phyloP scores from a whole-genome alignment of 1,139 yeast species.

The Wickerhamomyces sp. region DNA sequence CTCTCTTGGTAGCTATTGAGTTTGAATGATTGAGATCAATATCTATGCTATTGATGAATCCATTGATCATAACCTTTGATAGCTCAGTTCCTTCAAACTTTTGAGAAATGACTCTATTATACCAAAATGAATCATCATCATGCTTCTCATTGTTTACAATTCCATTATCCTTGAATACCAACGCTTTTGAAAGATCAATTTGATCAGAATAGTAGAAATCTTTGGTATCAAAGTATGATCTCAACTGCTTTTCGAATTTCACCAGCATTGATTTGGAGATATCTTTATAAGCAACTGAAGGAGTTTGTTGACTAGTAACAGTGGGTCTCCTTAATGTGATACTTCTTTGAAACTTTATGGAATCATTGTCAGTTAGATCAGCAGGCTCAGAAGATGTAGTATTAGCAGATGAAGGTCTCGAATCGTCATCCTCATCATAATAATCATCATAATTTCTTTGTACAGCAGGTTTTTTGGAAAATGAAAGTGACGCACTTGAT shows the following conservation, averaged over 20 bases:
- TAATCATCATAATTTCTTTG: slow-evolving; percentile 8
- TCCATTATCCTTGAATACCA: slow-evolving; percentile 10
- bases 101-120: slow-evolving; percentile 25
- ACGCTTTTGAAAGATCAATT: slow-evolving; percentile 15
- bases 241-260: slow-evolving; percentile 20
- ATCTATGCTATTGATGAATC: slow-evolving; percentile 27
- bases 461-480: slow-evolving; percentile 12
- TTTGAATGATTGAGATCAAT: slow-evolving; percentile 6
- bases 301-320: not conserved
- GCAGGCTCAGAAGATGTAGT: not conserved
- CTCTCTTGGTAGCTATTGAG: slow-evolving; percentile 7
- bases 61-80: slow-evolving; percentile 30
- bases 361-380: slow-evolving; percentile 5
- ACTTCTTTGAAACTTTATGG: slow-evolving; percentile 18
- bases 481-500: slow-evolving; percentile 19
- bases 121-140: slow-evolving; percentile 24
- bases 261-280: slow-evolving; percentile 16
- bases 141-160: slow-evolving; percentile 3
- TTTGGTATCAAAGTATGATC: slow-evolving; percentile 12
- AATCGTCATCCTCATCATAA: not conserved
- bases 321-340: slow-evolving; percentile 15
- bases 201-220: slow-evolving; percentile 22
- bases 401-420: slow-evolving; percentile 3
- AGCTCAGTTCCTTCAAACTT: slow-evolving; percentile 22
- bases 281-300: slow-evolving; percentile 4